Base-by-base conservation (phyloP, 306 rosid genomes). In the Purshia tridentata region DNA sequence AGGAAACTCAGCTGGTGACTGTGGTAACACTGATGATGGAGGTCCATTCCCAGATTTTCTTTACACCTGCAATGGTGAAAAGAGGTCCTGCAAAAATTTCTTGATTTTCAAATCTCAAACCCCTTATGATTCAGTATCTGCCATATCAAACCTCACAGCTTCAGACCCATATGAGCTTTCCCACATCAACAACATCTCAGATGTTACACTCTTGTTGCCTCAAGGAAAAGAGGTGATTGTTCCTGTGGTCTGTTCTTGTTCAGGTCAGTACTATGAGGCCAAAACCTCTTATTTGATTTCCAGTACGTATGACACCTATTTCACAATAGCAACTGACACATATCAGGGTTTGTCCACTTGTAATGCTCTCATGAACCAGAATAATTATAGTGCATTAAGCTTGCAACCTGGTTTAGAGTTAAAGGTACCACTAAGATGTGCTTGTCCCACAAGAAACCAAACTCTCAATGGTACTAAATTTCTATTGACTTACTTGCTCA, bases 391-490 rank as follows among this genome's bases (percentile, higher is more conserved):
- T 2, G 83, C 42, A 10, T 10, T 64, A 4, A 58, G 74, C 39
- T 76, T 92, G 67, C 19, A 0, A 1, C 69, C 82, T 4, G 84
- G 88, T 23, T 18, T 80, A 78, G 61, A 68, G 50, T 49, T 92
- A 73, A 64, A 73, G n/a, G 96, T 89, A 20, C 88, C 91, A 6
- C 91, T 92, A 16, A 77, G 89, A 52, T 91, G 96, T 61, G 90
- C 97, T 74, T 89, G 96, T 78, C 90, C 96, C 6, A 82, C 91
- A 0, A 23, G 9, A 69, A 67, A 81, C 57, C 89, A 86, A 66
- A 39, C 56, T 15, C 55, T n/a, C 13, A 72, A 60, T n/a, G 90
- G 97, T 11, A 77, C 72, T 51, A 77, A 69, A 74, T 86, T 71
- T 76, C 75, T 89, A 18, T 67, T 87, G 16, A 86, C 91, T 9